These are phyloP conservation scores for Dendrobium chrysotoxum DNA, from an alignment of 106 monocot genomes.

Conservation along the genomic window DNA sequence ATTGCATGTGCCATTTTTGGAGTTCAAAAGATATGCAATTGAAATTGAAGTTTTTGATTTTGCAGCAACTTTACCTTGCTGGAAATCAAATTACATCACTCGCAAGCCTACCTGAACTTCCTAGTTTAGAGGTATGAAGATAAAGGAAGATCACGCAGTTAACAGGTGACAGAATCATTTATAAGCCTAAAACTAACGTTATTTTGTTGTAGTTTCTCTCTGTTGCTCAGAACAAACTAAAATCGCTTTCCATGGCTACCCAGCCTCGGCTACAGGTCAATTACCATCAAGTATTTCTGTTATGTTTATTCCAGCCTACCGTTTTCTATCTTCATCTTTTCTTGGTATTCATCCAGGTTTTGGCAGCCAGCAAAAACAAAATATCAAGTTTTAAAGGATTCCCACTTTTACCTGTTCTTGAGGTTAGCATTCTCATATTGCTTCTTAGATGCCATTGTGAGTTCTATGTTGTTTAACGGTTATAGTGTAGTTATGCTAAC, in stretches of 20 bases:
- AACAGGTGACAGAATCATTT: conserved; percentile 4
- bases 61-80: conserved; percentile 99
- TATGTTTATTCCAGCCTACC: not conserved
- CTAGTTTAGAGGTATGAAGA: conserved; percentile 76
- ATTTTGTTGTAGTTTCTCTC: conserved; percentile 79
- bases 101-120: conserved; percentile 72
- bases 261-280: conserved; percentile 90
- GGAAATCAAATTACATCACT: conserved; percentile 97
- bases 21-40: not conserved
- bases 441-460: not conserved
- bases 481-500: conserved; percentile 2
- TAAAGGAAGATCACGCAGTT: not conserved
- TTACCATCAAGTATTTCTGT: not conserved
- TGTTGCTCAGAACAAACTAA: conserved; percentile 88
- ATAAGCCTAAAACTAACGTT: conserved; percentile 4
- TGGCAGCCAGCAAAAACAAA: conserved; percentile 96
- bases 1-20: not conserved
- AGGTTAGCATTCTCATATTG: conserved; percentile 43
- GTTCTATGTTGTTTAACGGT: not conserved
- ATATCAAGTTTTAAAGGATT: conserved; percentile 86
- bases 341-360: conserved; percentile 40
- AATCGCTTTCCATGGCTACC: conserved; percentile 78
- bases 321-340: not conserved
- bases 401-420: conserved; percentile 76
- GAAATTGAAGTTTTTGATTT: conserved; percentile 7